Evolutionary conservation across 169 alveolate genomes (phyloP), one percentile per base, ranked within the genome.

Genomic region (Theileria sp.): DNA sequence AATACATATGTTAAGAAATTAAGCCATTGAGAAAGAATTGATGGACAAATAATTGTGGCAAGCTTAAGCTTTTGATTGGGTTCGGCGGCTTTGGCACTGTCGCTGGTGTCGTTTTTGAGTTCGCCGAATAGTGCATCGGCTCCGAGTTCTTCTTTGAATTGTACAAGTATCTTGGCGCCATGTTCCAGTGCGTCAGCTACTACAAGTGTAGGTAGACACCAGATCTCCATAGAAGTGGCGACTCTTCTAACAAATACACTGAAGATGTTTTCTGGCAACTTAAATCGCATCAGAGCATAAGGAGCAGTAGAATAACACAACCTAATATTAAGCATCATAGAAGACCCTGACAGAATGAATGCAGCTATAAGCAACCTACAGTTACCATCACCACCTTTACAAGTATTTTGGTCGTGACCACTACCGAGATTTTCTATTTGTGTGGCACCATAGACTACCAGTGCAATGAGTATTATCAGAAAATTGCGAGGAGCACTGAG

Each of bases 261-360:
- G 17, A 44, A 21, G 26, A 10, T 6, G 15, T 65, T 21, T 15
- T n/a, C 28, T 23, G 26, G 54, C 44, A 23, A 0, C 83, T 26
- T 65, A 26, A 5, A 38, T 25, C 76, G 0, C 77, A 60, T 49
- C 58, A 79, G 58, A 68, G 87, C 26, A 70, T 50, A 36, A 65
- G 87, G 36, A 44, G 79, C 30, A 26, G 69, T 10, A 79, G 64
- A 56, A 68, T 49, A 38, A 34, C 23, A 9, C 1, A 21, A 36
- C 10, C 66, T 8, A 44, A 44, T 44, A 44, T 44, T 44, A 44
- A 44, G 54, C 54, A 44, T 44, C 54, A 44, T 44, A 44, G 54
- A 2, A 10, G 8, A 13, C 1, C 54, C 54, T 4, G 17, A 3
- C 1, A 44, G 8, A 1, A 44, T 15, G 8, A 44, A 44, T 44